Evolutionary conservation across 2,329 filamentous ascomycete genomes (phyloP).

Genomic region (Fusarium newnesense): DNA sequence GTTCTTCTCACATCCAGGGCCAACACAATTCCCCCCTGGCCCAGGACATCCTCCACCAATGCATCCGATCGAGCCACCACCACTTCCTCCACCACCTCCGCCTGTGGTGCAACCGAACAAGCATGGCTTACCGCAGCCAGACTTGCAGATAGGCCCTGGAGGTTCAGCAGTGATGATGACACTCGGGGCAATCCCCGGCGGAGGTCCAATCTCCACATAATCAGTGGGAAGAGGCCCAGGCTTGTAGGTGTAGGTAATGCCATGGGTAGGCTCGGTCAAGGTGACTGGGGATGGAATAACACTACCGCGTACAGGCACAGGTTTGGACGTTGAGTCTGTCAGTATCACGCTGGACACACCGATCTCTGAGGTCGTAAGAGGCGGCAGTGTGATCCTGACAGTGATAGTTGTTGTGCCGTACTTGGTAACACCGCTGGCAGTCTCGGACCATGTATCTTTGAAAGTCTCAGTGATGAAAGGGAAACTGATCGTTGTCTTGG

Average conservation of each 20-base stretch:
- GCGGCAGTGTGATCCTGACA: slow-evolving; percentile 14
- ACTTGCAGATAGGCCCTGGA: slow-evolving; percentile 11
- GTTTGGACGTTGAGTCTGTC: slow-evolving; percentile 4
- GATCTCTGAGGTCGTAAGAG: slow-evolving; percentile 14
- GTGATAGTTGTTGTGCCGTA: slow-evolving; percentile 27
- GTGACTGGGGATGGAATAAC: slow-evolving; percentile 12
- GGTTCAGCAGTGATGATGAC: slow-evolving; percentile 5
- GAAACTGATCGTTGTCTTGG: slow-evolving; percentile 17
- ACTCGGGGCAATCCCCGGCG: slow-evolving; percentile 2
- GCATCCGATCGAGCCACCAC: slow-evolving; percentile 3
- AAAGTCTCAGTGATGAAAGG: slow-evolving; percentile 16
- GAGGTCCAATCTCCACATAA: slow-evolving; percentile 14
- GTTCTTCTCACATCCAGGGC: slow-evolving; percentile 5
- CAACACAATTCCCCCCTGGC: slow-evolving; percentile 9
- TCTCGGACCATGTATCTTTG: slow-evolving; percentile 18
- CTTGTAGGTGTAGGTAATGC: slow-evolving; percentile 16
- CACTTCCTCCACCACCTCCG: slow-evolving; percentile 10
- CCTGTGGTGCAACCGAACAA: slow-evolving; percentile 3
- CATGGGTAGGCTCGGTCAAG: slow-evolving; percentile 15
- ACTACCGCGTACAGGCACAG: slow-evolving; percentile 5
- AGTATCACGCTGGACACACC: slow-evolving; percentile 18
- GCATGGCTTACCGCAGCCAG: slow-evolving; percentile 9
- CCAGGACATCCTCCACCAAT: slow-evolving; percentile 14
- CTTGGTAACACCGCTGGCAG: slow-evolving; percentile 12
- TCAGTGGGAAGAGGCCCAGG: slow-evolving; percentile 8